phyloP scores from a whole-genome alignment of 805 yeast species.

The Starmerella bombi region DNA sequence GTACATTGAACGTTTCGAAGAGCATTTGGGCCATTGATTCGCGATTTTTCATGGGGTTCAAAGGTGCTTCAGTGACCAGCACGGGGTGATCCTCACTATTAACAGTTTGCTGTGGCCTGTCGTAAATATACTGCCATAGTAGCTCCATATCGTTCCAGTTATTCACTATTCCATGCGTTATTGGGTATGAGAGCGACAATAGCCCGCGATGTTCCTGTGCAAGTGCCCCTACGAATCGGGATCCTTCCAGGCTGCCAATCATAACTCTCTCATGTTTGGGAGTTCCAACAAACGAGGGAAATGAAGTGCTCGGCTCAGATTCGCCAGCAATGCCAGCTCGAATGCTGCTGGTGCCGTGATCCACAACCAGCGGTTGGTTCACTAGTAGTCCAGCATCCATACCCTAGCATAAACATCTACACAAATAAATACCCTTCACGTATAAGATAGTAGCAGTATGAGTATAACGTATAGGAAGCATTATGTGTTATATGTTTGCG shows the following conservation, averaged over 20 bases:
- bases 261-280: conserved; percentile 74
- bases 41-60: conserved; percentile 54
- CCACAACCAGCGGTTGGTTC: conserved; percentile 59
- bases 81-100: conserved; percentile 73
- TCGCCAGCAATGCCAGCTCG: conserved; percentile 93
- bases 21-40: conserved; percentile 48
- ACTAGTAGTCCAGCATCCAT: conserved; percentile 10
- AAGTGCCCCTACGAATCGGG: conserved; percentile 56
- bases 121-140: conserved; percentile 59
- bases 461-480: no score
- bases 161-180: conserved; percentile 62
- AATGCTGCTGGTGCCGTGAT: conserved; percentile 67
- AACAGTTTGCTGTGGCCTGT: conserved; percentile 31
- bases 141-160: conserved; percentile 82
- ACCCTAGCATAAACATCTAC: neutral
- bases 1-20: conserved; percentile 61
- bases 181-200: conserved; percentile 56
- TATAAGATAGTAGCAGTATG: no score
- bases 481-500: no score
- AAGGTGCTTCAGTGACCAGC: conserved; percentile 76
- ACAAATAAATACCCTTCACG: no score
- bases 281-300: conserved; percentile 58
- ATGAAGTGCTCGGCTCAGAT: conserved; percentile 55
- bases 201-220: conserved; percentile 73
- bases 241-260: conserved; percentile 58